A percentile compares a stretch with the other conserved stretches of the same genome.
These are phyloP conservation scores for Scheffersomyces coipomensis DNA, from an alignment of 805 yeast genomes.

Conservation along the genomic window DNA sequence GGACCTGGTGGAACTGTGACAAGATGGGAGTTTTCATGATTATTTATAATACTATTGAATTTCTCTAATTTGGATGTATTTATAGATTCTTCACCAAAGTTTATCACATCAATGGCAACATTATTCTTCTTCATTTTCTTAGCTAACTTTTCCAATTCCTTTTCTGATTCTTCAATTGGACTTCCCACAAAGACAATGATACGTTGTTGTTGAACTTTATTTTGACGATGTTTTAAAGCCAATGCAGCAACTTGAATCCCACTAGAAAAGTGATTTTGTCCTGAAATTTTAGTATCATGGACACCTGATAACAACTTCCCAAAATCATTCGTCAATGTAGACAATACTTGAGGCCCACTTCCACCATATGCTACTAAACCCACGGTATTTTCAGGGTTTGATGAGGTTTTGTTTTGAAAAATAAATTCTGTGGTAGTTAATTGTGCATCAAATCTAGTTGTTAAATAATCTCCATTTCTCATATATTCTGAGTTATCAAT, in stretches of 20 bases:
- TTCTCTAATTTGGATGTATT: slow-evolving; percentile 79
- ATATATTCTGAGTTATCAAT: slow-evolving; percentile 95
- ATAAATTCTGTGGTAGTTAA: slow-evolving; percentile 83
- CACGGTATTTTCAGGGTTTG: slow-evolving; percentile 93
- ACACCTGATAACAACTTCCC: slow-evolving; percentile 84
- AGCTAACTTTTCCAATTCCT: slow-evolving; percentile 79
- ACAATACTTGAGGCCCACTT: slow-evolving; percentile 76
- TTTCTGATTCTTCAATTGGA: slow-evolving; percentile 69
- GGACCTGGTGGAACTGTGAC: slow-evolving; percentile 89
- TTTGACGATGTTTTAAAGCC: slow-evolving; percentile 94
- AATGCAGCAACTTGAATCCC: slow-evolving; percentile 89
- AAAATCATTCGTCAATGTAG: slow-evolving; percentile 82
- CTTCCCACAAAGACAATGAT: slow-evolving; percentile 87
- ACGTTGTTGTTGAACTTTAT: slow-evolving; percentile 87
- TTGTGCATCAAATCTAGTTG: slow-evolving; percentile 90
- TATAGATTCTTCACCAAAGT: slow-evolving; percentile 83
- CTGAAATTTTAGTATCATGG: slow-evolving; percentile 73
- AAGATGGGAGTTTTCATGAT: slow-evolving; percentile 75
- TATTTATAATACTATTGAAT: slow-evolving; percentile 71
- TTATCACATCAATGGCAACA: slow-evolving; percentile 84
- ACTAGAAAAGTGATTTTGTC: slow-evolving; percentile 65
- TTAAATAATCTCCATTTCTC: slow-evolving; percentile 91
- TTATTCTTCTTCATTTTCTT: slow-evolving; percentile 91
- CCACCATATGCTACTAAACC: slow-evolving; percentile 92
- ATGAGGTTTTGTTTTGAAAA: slow-evolving; percentile 79